Evolutionary conservation across 1,139 yeast species (phyloP).

Genomic region (Scheffersomyces illinoinensis): DNA sequence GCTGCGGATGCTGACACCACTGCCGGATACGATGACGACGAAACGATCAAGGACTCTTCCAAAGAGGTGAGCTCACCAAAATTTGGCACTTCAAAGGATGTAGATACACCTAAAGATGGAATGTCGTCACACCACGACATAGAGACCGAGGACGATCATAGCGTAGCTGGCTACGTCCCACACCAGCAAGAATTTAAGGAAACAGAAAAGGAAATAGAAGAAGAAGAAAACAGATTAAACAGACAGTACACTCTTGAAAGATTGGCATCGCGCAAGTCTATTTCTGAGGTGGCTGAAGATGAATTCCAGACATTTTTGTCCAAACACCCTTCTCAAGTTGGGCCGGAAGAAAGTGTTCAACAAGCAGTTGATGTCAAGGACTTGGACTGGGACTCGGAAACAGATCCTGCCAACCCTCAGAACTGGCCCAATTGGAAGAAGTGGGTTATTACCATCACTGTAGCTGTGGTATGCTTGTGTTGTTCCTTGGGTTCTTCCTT

Average conservation of each 20-base stretch:
- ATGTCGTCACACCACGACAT: conserved; percentile 1
- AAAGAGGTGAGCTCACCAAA: neutral
- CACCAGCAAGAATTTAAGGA: conserved; percentile 1
- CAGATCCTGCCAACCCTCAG: conserved; percentile 61
- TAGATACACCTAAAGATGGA: neutral
- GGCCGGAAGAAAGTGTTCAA: conserved; percentile 13
- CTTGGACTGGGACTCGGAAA: conserved; percentile 63
- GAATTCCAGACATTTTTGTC: neutral
- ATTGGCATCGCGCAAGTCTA: conserved; percentile 16
- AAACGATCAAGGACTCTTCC: neutral
- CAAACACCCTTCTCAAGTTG: conserved; percentile 1
- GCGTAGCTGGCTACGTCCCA: conserved; percentile 1
- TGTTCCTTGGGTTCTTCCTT: conserved; percentile 73
- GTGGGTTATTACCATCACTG: conserved; percentile 64
- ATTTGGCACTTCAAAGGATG: neutral
- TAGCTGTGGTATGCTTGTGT: conserved; percentile 63
- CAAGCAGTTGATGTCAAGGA: conserved; percentile 35
- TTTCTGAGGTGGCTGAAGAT: conserved; percentile 9
- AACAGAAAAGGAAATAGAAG: neutral
- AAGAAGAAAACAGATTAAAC: conserved; percentile 20
- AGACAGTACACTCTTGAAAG: conserved; percentile 22
- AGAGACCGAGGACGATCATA: neutral
- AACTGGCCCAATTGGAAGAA: conserved; percentile 65
- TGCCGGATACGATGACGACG: neutral
- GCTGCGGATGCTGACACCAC: neutral